These are phyloP conservation scores for Nasturtium officinale DNA, from an alignment of 345 rosid species.

Conservation along the genomic window DNA sequence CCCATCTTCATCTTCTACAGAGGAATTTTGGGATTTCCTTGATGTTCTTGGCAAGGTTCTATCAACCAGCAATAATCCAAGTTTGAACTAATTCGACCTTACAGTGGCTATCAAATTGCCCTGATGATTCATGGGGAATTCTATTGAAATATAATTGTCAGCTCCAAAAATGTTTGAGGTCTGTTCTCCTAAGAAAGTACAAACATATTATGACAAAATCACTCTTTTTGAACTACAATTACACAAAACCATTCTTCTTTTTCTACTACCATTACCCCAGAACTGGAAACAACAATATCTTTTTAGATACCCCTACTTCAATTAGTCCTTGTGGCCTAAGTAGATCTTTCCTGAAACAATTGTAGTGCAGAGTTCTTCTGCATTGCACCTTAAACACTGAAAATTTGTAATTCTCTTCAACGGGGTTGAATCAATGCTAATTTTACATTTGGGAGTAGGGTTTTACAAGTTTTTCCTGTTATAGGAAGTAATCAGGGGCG, in stretches of 20 bases:
- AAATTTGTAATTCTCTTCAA: conserved; percentile 17
- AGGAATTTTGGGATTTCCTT: neutral
- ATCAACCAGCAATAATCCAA: neutral
- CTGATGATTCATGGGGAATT: neutral
- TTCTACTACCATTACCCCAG: conserved; percentile 25
- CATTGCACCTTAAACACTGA: conserved; percentile 12
- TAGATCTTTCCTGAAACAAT: conserved; percentile 21
- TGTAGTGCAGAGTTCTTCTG: conserved; percentile 25
- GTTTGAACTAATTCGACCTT: neutral
- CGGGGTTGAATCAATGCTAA: neutral
- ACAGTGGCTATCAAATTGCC: neutral
- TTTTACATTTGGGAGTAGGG: conserved; percentile 5
- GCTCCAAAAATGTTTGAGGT: conserved; percentile 28
- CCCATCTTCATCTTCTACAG: neutral
- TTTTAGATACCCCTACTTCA: neutral
- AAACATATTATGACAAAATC: conserved; percentile 1
- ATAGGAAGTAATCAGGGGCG: conserved; percentile 95
- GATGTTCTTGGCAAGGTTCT: neutral
- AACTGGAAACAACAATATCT: conserved; percentile 4
- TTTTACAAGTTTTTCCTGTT: conserved; percentile 32
- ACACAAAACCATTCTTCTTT: conserved; percentile 5
- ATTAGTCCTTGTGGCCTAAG: neutral
- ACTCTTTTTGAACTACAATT: neutral
- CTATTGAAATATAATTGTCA: conserved; percentile 7
- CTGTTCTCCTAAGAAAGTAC: conserved; percentile 21